Conservation (phyloP, 768 basidiomycete species). For the Wakefieldia striispora region DNA sequence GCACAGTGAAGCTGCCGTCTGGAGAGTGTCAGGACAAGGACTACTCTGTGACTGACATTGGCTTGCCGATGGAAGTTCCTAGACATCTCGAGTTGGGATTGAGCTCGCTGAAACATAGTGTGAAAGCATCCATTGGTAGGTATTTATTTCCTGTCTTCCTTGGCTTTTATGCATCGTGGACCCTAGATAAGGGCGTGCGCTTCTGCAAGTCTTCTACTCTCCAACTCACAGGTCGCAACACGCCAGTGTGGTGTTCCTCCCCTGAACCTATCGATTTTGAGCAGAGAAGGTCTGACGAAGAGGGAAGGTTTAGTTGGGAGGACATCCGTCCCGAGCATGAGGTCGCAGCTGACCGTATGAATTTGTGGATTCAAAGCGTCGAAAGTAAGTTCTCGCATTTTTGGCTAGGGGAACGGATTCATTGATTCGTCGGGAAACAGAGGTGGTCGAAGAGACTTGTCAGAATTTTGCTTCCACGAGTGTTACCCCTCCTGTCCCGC, state of each 20-base stretch:
- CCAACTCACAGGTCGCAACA: conserved; percentile 34
- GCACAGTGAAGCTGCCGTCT: conserved; percentile 6
- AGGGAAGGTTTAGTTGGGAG: conserved; percentile 35
- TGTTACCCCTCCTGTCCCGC: conserved; percentile 52
- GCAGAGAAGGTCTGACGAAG: conserved; percentile 31
- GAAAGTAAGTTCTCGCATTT: conserved; percentile 57
- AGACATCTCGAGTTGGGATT: conserved; percentile 39
- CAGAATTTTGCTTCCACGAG: conserved; percentile 64
- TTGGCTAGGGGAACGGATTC: not conserved
- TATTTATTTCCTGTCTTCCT: conserved; percentile 6
- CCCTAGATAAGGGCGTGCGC: conserved; percentile 64
- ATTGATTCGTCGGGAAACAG: conserved; percentile 37
- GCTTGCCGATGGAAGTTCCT: conserved; percentile 24
- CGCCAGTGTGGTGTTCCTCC: conserved; percentile 30
- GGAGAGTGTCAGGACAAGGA: conserved; percentile 7
- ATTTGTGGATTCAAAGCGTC: conserved; percentile 78
- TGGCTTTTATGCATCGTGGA: not conserved
- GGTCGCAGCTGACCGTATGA: conserved; percentile 59
- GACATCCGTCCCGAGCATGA: conserved; percentile 32
- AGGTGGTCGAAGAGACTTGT: conserved; percentile 78
- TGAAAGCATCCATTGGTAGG: conserved; percentile 74
- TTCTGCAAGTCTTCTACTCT: conserved; percentile 64
- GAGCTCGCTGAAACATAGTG: conserved; percentile 59
- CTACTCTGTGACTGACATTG: conserved; percentile 18
- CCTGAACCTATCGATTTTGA: conserved; percentile 33